A percentile compares a stretch with the other conserved stretches of the same genome.
phyloP scores from a whole-genome alignment of 495 filamentous ascomycete genomes.

The Aspergillus avenaceus region DNA sequence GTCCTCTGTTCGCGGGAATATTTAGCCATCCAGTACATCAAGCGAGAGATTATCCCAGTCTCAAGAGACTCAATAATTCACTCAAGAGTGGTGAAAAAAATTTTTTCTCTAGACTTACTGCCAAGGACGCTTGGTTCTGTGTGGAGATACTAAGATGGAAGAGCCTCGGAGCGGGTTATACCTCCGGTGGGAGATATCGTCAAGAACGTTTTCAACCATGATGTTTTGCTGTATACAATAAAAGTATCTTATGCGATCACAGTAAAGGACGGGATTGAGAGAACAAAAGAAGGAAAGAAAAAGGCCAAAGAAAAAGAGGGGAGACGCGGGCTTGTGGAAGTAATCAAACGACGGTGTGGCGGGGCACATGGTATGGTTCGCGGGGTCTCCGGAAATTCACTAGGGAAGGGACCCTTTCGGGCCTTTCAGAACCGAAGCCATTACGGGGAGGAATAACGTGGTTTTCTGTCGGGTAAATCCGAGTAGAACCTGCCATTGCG shows the following conservation, averaged over 20 bases:
- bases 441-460: neutral
- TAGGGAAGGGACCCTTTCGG: constrained; percentile 1
- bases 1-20: constrained; percentile 57
- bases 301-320: neutral
- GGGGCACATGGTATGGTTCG: constrained; percentile 6
- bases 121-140: constrained; percentile 95
- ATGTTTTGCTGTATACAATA: too few species aligned
- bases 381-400: constrained; percentile 18
- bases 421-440: neutral
- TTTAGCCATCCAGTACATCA: neutral
- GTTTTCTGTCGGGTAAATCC: neutral
- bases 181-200: constrained; percentile 95
- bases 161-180: constrained; percentile 89
- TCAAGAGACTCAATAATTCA: neutral
- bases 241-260: neutral
- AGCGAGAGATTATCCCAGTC: neutral
- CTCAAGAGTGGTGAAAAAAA: neutral
- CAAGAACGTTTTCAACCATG: constrained; percentile 70
- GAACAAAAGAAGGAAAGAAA: constrained; percentile 1
- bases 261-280: constrained; percentile 8
- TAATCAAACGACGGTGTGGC: neutral
- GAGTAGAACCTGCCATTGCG: too few species aligned
- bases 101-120: constrained; percentile 61
- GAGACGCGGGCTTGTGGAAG: constrained; percentile 6
- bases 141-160: constrained; percentile 91